phyloP scores from a whole-genome alignment of 2,329 filamentous ascomycete genomes.

The Neonectria neomacrospora region DNA sequence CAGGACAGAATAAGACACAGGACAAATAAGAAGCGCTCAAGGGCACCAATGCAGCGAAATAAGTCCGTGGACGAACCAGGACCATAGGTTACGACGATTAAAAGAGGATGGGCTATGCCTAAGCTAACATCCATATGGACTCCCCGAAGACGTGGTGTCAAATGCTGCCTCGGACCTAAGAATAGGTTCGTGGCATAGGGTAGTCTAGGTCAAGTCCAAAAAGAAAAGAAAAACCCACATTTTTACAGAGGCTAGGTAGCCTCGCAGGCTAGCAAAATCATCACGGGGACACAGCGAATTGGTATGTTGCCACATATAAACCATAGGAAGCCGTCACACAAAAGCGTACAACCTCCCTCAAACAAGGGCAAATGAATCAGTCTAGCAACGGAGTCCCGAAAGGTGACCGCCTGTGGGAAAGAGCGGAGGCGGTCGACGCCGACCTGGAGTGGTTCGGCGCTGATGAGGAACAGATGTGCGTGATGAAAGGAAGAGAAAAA shows the following conservation, averaged over 20 bases:
- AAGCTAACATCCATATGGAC: neutral
- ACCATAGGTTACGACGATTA: neutral
- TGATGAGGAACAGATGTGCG: conserved; percentile 46
- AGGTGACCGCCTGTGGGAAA: conserved; percentile 39
- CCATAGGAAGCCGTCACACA: conserved; percentile 57
- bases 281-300: neutral
- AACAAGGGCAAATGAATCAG: conserved; percentile 52
- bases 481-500: conserved; percentile 38
- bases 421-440: conserved; percentile 38
- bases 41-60: neutral
- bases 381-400: conserved; percentile 50
- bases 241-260: too few relatives aligned
- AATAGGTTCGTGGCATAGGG: neutral
- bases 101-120: neutral
- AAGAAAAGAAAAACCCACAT: too few relatives aligned
- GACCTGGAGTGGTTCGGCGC: conserved; percentile 40
- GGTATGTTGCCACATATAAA: conserved; percentile 55
- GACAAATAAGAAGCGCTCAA: too few relatives aligned
- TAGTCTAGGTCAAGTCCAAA: neutral
- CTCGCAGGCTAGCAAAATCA: neutral
- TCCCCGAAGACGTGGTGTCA: neutral
- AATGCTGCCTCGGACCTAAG: neutral
- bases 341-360: conserved; percentile 56
- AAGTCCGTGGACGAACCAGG: too few relatives aligned
- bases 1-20: neutral